phyloP scores from a whole-genome alignment of 768 basidiomycete species.

The Mycena chlorophos region DNA sequence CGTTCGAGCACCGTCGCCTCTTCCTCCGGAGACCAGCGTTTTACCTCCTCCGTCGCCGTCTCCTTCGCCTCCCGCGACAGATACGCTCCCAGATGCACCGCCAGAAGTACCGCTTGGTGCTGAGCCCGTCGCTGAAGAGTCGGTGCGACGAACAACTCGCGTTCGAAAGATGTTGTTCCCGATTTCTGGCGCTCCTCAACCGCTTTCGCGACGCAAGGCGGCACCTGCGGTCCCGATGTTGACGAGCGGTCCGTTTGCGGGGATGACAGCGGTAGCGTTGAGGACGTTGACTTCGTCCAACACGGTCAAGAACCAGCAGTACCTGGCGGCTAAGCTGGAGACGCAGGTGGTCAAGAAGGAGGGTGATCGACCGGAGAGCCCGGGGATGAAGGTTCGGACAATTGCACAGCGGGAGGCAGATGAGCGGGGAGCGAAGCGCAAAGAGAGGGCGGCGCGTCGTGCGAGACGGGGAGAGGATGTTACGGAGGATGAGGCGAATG shows the following conservation, averaged over 20 bases:
- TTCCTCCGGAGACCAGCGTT: background rate
- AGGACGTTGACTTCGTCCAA: slow-evolving; percentile 72
- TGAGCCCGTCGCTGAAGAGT: background rate
- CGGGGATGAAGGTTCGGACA: slow-evolving; percentile 71
- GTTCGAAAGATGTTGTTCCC: slow-evolving; percentile 40
- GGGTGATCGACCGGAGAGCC: slow-evolving; percentile 75
- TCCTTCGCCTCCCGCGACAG: slow-evolving; percentile 6
- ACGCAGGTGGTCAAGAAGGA: slow-evolving; percentile 70
- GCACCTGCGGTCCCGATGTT: slow-evolving; percentile 31
- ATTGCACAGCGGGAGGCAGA: slow-evolving; percentile 67
- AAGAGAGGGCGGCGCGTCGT: slow-evolving; percentile 60
- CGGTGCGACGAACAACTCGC: slow-evolving; percentile 52
- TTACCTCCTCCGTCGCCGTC: slow-evolving; percentile 1
- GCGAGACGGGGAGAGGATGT: slow-evolving; percentile 46
- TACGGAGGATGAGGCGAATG: slow-evolving; percentile 28
- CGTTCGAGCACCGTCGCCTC: background rate
- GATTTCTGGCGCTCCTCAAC: slow-evolving; percentile 20
- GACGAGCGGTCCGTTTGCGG: slow-evolving; percentile 50
- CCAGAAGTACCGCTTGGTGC: background rate
- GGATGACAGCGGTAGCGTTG: slow-evolving; percentile 69
- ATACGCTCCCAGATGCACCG: slow-evolving; percentile 3
- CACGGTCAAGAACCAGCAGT: slow-evolving; percentile 71
- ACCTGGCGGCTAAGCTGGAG: slow-evolving; percentile 58
- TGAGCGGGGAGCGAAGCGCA: slow-evolving; percentile 53
- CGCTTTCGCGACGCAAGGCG: slow-evolving; percentile 46